Conservation (phyloP, 345 rosid genomes). For the Hevea brasiliensis region DNA sequence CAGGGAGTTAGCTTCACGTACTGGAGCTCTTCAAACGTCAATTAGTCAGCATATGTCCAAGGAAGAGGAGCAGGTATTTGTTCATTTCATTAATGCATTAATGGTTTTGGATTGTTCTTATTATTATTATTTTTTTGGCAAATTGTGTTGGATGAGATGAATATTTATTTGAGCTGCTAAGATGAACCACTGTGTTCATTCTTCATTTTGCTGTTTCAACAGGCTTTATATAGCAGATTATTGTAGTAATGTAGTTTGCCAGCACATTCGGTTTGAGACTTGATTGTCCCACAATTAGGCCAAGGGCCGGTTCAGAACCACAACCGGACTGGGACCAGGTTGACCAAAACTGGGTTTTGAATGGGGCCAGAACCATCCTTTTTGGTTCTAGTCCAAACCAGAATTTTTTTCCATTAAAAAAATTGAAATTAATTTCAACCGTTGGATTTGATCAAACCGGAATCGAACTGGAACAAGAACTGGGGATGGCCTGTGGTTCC, state of each 20-base stretch:
- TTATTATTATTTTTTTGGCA: background rate
- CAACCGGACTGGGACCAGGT: too few species aligned
- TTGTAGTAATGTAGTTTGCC: conserved; percentile 2
- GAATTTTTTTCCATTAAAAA: too few species aligned
- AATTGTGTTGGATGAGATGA: background rate
- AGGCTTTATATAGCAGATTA: background rate
- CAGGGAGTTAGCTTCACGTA: conserved; percentile 75
- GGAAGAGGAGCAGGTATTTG: conserved; percentile 84
- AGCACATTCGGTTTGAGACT: conserved; percentile 6
- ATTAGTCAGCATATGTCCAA: conserved; percentile 88
- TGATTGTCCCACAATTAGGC: background rate
- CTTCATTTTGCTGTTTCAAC: background rate
- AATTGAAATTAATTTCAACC: too few species aligned
- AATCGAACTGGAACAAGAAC: too few species aligned
- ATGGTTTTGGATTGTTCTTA: background rate
- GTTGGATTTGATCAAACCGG: too few species aligned
- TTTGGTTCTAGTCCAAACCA: too few species aligned
- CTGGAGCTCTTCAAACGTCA: conserved; percentile 81
- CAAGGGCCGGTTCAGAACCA: too few species aligned
- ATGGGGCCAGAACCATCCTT: too few species aligned
- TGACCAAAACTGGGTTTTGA: too few species aligned
- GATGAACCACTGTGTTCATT: conserved; percentile 9
- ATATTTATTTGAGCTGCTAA: conserved; percentile 6
- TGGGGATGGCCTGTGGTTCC: too few species aligned
- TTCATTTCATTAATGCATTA: background rate